Evolutionary conservation across 345 rosid genomes (phyloP).

Genomic region (Syzygium oleosum): DNA sequence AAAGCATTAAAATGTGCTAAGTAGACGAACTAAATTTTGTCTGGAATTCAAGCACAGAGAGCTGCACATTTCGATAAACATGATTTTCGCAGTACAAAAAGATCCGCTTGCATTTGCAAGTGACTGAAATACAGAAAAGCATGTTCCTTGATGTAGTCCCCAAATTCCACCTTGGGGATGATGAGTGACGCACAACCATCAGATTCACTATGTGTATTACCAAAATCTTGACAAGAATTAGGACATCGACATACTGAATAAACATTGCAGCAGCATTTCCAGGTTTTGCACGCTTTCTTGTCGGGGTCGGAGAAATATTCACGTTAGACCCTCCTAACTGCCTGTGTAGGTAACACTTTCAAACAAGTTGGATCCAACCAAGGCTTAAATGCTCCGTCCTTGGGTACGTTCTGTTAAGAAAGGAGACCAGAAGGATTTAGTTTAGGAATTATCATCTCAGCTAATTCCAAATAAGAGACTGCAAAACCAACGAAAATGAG

Average conservation of each 20-base stretch:
- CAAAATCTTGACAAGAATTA: not conserved
- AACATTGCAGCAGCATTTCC: not conserved
- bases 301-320: not conserved
- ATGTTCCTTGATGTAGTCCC: not conserved
- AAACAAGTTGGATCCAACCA: slow-evolving; percentile 36
- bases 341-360: slow-evolving; percentile 8
- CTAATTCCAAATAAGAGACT: not conserved
- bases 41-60: not conserved
- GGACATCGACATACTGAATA: not conserved
- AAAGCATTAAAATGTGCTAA: not conserved
- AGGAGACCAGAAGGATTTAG: not conserved
- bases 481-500: not conserved
- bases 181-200: not conserved
- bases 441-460: not conserved
- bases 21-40: not conserved
- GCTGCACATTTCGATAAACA: not conserved
- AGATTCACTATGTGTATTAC: not conserved
- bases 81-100: not conserved
- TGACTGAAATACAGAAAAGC: not conserved
- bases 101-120: not conserved
- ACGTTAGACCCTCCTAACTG: not conserved
- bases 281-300: not conserved
- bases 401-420: slow-evolving; percentile 30
- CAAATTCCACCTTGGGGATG: not conserved
- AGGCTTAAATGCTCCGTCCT: slow-evolving; percentile 43